Percentiles rank a stretch among this genome's conserved stretches.
These are phyloP conservation scores for Fistulina hepatica DNA, from an alignment of 1,284 basidiomycete species.

Conservation along the genomic window DNA sequence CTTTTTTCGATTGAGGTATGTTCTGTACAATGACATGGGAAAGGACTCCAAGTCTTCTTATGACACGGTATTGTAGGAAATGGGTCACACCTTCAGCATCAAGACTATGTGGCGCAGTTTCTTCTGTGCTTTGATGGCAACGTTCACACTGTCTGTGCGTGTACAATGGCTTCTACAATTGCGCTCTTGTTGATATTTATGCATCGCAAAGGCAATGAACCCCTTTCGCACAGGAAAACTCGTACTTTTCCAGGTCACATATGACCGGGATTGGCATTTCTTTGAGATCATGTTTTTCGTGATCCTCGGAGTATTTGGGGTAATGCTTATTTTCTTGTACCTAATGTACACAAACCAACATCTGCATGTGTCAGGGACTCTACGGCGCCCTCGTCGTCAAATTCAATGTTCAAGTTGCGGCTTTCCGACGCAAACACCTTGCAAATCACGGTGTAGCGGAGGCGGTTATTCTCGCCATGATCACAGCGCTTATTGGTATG, in stretches of 20 bases:
- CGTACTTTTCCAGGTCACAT: constrained; percentile 96
- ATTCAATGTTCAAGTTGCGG: constrained; percentile 91
- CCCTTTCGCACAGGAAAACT: constrained; percentile 97
- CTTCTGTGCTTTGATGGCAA: constrained; percentile 93
- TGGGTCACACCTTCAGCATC: constrained; percentile 95
- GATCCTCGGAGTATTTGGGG: constrained; percentile 91
- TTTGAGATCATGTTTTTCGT: constrained; percentile 98
- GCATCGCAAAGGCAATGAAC: constrained; percentile 75
- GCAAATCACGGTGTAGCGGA: constrained; percentile 80
- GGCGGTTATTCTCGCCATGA: constrained; percentile 74
- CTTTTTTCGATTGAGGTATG: constrained; percentile 78
- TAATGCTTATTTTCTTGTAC: constrained; percentile 28
- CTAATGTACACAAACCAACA: constrained; percentile 3
- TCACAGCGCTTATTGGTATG: constrained; percentile 80
- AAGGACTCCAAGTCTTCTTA: too few relatives aligned
- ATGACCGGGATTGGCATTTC: constrained; percentile 98
- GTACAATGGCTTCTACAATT: constrained; percentile 6
- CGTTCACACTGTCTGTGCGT: constrained; percentile 87
- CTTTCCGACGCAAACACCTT: constrained; percentile 87
- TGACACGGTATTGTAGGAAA: constrained; percentile 59
- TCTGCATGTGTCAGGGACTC: constrained; percentile 52
- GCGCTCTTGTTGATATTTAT: constrained; percentile 7
- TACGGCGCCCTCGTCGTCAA: constrained; percentile 97
- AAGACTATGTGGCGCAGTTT: constrained; percentile 99
- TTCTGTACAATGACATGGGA: constrained; percentile 3